Conservation (phyloP, 2,329 filamentous ascomycete species). For the Neofusicoccum umdonicola region DNA sequence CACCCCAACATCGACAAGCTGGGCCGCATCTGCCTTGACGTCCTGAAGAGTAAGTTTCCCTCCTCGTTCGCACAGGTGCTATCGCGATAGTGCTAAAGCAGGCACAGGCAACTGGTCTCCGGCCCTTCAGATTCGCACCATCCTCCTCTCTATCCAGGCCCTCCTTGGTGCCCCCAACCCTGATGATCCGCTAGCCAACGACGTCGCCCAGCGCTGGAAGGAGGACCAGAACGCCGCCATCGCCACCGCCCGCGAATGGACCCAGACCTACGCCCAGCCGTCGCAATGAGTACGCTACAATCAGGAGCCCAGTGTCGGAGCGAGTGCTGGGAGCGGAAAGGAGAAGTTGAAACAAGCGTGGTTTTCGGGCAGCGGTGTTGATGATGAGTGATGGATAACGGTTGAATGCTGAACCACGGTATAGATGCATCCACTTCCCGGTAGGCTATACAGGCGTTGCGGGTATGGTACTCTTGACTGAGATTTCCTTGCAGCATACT, state of each 20-base stretch:
- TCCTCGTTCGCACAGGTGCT: not conserved
- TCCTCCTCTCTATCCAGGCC: slow-evolving; percentile 97
- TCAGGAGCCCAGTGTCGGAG: not conserved
- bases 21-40: slow-evolving; percentile 93
- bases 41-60: slow-evolving; percentile 77
- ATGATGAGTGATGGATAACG: slow-evolving; percentile 11
- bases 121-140: slow-evolving; percentile 94
- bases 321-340: not conserved
- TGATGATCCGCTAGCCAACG: slow-evolving; percentile 95
- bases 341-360: not conserved
- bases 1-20: slow-evolving; percentile 99
- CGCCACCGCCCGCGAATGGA: slow-evolving; percentile 90
- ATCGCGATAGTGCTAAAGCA: slow-evolving; percentile 17
- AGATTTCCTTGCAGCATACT: not conserved
- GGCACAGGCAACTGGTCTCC: slow-evolving; percentile 92
- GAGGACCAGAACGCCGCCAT: slow-evolving; percentile 92
- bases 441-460: slow-evolving; percentile 15
- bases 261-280: slow-evolving; percentile 67
- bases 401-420: not conserved
- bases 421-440: slow-evolving; percentile 17
- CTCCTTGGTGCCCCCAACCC: slow-evolving; percentile 94
- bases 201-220: slow-evolving; percentile 98
- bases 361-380: not conserved
- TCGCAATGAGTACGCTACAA: slow-evolving; percentile 15
- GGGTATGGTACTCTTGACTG: not conserved